These are phyloP conservation scores for Tremella mesenterica DNA, from an alignment of 768 basidiomycete genomes.

Conservation along the genomic window DNA sequence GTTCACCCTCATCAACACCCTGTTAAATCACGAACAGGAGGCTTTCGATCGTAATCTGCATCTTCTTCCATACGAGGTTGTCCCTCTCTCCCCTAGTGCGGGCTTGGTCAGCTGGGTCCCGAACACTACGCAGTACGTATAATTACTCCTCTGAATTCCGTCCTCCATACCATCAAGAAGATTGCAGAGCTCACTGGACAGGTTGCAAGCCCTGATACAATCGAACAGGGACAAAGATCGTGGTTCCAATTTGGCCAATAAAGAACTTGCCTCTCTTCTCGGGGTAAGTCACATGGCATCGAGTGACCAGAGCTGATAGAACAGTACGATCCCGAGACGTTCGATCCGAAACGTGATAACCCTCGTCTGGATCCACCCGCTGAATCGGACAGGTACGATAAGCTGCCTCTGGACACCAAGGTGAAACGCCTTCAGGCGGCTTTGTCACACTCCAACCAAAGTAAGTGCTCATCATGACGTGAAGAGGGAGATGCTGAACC, in stretches of 20 bases:
- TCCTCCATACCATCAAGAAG: too few relatives aligned
- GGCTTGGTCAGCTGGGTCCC: constrained; percentile 39
- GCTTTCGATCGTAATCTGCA: constrained; percentile 40
- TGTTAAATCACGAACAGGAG: constrained; percentile 38
- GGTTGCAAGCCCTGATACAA: constrained; percentile 35
- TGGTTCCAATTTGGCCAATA: constrained; percentile 26
- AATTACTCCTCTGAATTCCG: not conserved
- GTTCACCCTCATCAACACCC: constrained; percentile 39
- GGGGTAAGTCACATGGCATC: constrained; percentile 21
- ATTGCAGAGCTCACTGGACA: constrained; percentile 4
- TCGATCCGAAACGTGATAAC: constrained; percentile 13
- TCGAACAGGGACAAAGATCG: constrained; percentile 32
- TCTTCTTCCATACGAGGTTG: constrained; percentile 36
- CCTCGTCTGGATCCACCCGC: constrained; percentile 20
- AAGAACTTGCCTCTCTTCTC: constrained; percentile 38
- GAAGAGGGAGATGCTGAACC: constrained; percentile 1
- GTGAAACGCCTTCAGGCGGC: constrained; percentile 32
- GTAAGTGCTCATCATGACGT: constrained; percentile 12
- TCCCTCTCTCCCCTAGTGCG: constrained; percentile 36
- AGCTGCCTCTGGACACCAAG: constrained; percentile 31
- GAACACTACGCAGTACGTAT: constrained; percentile 39
- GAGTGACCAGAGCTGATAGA: not conserved
- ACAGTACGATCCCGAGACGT: constrained; percentile 31
- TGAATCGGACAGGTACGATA: constrained; percentile 37
- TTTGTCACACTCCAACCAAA: constrained; percentile 36